A percentile compares a stretch with the other conserved stretches of the same genome.
Evolutionary conservation across 768 basidiomycete genomes (phyloP).

Genomic region (Mycena venus): DNA sequence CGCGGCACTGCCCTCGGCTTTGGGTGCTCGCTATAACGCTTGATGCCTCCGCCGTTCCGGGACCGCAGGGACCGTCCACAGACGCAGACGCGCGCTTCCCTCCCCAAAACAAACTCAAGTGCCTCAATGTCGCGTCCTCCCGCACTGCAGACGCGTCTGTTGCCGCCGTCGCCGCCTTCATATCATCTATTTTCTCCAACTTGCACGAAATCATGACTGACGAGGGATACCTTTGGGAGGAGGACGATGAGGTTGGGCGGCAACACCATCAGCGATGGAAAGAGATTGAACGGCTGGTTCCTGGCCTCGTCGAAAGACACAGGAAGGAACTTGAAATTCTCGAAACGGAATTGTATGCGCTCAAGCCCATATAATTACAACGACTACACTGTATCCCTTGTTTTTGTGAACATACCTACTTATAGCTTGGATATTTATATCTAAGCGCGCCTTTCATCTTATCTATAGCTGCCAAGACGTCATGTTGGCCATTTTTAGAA

Average conservation of each 20-base stretch:
- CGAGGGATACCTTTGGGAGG: too few relatives aligned
- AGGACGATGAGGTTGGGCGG: too few relatives aligned
- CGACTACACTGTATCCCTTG: not conserved
- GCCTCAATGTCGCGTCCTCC: not conserved
- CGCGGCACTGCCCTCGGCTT: not conserved
- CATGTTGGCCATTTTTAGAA: not conserved
- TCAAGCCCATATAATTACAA: too few relatives aligned
- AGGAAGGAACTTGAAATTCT: too few relatives aligned
- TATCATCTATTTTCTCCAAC: not conserved
- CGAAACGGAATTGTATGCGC: too few relatives aligned
- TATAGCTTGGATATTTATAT: too few relatives aligned
- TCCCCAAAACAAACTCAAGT: not conserved
- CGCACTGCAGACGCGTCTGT: not conserved
- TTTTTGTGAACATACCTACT: not conserved
- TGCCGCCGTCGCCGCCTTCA: not conserved
- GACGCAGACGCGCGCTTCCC: not conserved
- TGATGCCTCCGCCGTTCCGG: not conserved
- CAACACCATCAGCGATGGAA: too few relatives aligned
- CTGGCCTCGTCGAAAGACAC: too few relatives aligned
- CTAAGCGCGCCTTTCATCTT: slow-evolving; percentile 6
- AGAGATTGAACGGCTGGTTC: too few relatives aligned
- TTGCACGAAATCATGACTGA: too few relatives aligned
- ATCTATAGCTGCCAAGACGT: not conserved
- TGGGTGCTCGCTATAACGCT: not conserved
- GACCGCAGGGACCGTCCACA: too few relatives aligned